Base-by-base conservation (phyloP, 202 grass and related monocot genomes). In the Zizania palustris region DNA sequence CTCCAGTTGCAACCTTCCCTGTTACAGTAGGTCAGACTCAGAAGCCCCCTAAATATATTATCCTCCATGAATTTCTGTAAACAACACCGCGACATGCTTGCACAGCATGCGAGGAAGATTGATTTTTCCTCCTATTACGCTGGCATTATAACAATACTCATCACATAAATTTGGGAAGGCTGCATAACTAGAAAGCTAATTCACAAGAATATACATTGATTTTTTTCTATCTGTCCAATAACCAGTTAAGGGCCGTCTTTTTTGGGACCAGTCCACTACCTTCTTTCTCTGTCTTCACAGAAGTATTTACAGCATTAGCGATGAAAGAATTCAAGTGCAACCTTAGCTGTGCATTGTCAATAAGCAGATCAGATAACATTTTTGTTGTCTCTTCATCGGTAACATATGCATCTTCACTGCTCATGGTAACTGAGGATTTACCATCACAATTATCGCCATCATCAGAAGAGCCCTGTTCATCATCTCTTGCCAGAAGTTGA, bases 281-380 rank as follows among this genome's bases (percentile, higher is more conserved):
- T 83, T 90, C 91, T 63, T 80, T 93, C 80, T 89, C 92, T 39
- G 81, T 84, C 65, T 90, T 99, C 21, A 49, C 58, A 6, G 80
- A 16, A 1, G 88, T 89, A 78, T 45, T 89, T 80, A 99, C 57
- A 12, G 87, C 85, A 6, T 50, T 88, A 35, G 87, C 84, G 65
- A 85, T 91, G 53, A 96, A 54, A 61, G 83, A 88, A 82, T 96
- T 99, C 15, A 99, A 74, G 58, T 79, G 80, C 76, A 87, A 83
- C 77, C 96, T 90, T 21, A 99, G 69, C 68, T 88, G 88, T 6
- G 92, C 89, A 63, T 96, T 99, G 51, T 99, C 92, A 63, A 93
- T 89, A 59, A 99, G 89, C 28, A 99, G 84, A 83, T 96, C 96
- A 0, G 89, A 90, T 20, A 99, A 21, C 67, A 92, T 80, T 86